These are phyloP conservation scores for Lolium multiflorum DNA, from an alignment of 176 grass and related monocot genomes.

Conservation along the genomic window DNA sequence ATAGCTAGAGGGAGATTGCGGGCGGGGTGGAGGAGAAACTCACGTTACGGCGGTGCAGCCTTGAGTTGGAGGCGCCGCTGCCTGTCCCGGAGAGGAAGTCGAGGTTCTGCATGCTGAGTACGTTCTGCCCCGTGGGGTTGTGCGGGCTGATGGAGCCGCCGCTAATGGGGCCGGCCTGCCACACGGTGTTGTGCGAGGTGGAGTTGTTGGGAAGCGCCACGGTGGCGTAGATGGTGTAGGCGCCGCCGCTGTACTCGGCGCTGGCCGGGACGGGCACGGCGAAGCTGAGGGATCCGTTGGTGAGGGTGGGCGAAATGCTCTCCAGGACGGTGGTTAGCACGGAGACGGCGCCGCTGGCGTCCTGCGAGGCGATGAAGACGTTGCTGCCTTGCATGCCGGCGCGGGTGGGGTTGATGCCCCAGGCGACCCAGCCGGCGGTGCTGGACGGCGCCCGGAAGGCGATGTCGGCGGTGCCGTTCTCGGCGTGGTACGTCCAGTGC, in stretches of 20 bases:
- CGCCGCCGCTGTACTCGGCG: constrained; percentile 55
- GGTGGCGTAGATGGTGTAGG: constrained; percentile 80
- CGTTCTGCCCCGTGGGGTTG: neutral
- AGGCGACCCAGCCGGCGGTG: constrained; percentile 60
- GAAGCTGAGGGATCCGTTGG: constrained; percentile 23
- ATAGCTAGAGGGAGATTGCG: too few relatives aligned
- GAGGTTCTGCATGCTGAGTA: constrained; percentile 1
- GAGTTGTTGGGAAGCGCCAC: constrained; percentile 53
- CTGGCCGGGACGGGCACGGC: constrained; percentile 27
- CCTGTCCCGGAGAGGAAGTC: constrained; percentile 66
- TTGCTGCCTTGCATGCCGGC: constrained; percentile 42
- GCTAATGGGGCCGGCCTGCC: constrained; percentile 59
- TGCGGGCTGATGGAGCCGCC: constrained; percentile 8
- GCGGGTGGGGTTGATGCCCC: constrained; percentile 71
- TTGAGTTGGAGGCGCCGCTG: constrained; percentile 50
- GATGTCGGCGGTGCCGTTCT: constrained; percentile 65
- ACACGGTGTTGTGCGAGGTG: constrained; percentile 65
- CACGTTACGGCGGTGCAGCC: constrained; percentile 76
- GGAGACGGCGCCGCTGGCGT: constrained; percentile 38
- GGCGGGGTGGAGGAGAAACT: constrained; percentile 2
- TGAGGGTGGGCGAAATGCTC: constrained; percentile 34
- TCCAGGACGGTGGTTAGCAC: constrained; percentile 38
- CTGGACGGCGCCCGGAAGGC: constrained; percentile 63
- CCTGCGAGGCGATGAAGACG: constrained; percentile 71
- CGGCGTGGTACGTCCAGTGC: constrained; percentile 86